These are phyloP conservation scores for Fusarium virguliforme DNA, from an alignment of 2,329 filamentous ascomycete genomes.

Conservation along the genomic window DNA sequence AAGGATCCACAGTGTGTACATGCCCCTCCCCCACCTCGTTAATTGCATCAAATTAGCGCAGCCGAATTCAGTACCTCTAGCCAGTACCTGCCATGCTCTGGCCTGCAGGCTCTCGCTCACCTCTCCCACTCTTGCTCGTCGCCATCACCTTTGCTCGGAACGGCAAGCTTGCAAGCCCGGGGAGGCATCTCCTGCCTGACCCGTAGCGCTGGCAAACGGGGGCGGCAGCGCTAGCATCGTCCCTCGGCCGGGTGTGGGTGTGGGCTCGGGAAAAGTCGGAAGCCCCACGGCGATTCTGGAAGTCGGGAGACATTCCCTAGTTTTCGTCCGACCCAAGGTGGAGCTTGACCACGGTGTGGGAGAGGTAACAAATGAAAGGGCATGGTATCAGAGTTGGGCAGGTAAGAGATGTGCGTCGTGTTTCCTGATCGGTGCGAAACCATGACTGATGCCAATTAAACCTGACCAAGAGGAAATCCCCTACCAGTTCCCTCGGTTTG, in stretches of 20 bases:
- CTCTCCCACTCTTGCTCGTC: not conserved
- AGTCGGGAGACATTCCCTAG: constrained; percentile 46
- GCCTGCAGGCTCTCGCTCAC: constrained; percentile 27
- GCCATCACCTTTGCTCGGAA: constrained; percentile 24
- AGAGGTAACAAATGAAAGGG: constrained; percentile 33
- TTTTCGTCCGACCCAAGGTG: constrained; percentile 47
- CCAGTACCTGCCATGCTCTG: constrained; percentile 11
- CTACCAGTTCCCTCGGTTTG: not conserved
- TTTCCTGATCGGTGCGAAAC: constrained; percentile 30
- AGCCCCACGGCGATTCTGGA: constrained; percentile 40
- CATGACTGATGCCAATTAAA: constrained; percentile 38
- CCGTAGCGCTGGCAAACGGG: constrained; percentile 46
- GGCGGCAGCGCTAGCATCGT: constrained; percentile 43
- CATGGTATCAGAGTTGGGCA: constrained; percentile 12
- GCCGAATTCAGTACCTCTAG: not conserved
- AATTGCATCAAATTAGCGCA: constrained; percentile 37
- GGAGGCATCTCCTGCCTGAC: constrained; percentile 37
- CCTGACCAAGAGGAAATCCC: not conserved
- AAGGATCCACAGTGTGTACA: constrained; percentile 9
- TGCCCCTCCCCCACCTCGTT: constrained; percentile 27
- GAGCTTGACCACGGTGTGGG: constrained; percentile 25
- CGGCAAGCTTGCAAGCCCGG: constrained; percentile 23
- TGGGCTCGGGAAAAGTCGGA: constrained; percentile 49
- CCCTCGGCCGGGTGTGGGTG: constrained; percentile 18
- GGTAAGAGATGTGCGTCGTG: constrained; percentile 26